Conservation (phyloP, 2,329 filamentous ascomycete species). For the Knufia petricola region DNA sequence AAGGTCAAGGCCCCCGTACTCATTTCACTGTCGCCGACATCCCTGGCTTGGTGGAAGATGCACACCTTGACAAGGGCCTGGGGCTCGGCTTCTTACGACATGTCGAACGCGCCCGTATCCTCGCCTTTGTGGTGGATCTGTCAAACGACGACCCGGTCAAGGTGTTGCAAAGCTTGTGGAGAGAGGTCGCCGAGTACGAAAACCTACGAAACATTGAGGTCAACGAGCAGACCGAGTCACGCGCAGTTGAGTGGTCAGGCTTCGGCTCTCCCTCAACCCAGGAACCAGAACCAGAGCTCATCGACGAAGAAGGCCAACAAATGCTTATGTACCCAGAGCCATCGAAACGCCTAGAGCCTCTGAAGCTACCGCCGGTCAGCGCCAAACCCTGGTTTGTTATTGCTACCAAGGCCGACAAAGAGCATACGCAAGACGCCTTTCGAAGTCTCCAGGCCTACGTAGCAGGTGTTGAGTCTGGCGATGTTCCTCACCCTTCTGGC, state of each 20-base stretch:
- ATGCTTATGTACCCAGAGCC: conserved; percentile 15
- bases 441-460: conserved; percentile 60
- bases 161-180: conserved; percentile 76
- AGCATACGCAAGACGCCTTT: conserved; percentile 68
- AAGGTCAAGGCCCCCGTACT: conserved; percentile 51
- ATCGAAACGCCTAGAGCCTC: conserved; percentile 32
- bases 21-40: conserved; percentile 94
- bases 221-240: conserved; percentile 49
- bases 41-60: conserved; percentile 82
- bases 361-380: conserved; percentile 62
- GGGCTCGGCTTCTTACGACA: conserved; percentile 88
- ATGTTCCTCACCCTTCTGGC: conserved; percentile 66
- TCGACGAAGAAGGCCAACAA: conserved; percentile 10
- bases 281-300: conserved; percentile 4
- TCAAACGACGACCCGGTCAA: conserved; percentile 66
- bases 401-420: conserved; percentile 78
- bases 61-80: conserved; percentile 82
- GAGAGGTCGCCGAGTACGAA: conserved; percentile 81
- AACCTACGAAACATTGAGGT: conserved; percentile 64
- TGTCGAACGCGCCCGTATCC: conserved; percentile 82
- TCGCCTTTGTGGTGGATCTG: conserved; percentile 90
- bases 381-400: conserved; percentile 97
- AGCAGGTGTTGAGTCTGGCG: conserved; percentile 51
- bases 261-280: conserved; percentile 15
- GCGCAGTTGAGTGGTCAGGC: conserved; percentile 46